Percentiles rank a stretch among this genome's conserved stretches.
phyloP scores from a whole-genome alignment of 1,139 yeast species.

The Pichia norvegensis region DNA sequence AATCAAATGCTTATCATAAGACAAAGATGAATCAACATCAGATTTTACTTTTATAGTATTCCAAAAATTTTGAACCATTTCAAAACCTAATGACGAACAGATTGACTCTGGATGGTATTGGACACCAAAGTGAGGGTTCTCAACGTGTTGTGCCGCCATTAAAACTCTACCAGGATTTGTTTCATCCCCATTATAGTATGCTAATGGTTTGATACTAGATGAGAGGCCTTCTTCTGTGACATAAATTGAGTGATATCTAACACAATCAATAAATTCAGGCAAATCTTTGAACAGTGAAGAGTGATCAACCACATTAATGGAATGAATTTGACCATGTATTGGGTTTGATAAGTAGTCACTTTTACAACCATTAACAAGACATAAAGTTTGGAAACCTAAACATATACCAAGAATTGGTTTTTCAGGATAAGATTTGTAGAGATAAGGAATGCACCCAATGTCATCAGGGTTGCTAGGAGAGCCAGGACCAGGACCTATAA shows the following conservation, averaged over 20 bases:
- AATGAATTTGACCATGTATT: slow-evolving; percentile 81
- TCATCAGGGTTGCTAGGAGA: slow-evolving; percentile 59
- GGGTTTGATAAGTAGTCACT: slow-evolving; percentile 50
- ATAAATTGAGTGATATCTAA: slow-evolving; percentile 82
- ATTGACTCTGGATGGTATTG: slow-evolving; percentile 97
- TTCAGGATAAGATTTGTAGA: slow-evolving; percentile 32
- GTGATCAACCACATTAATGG: slow-evolving; percentile 32
- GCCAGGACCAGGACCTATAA: slow-evolving; percentile 98
- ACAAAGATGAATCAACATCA: background rate
- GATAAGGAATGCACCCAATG: slow-evolving; percentile 64
- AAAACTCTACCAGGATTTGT: slow-evolving; percentile 34
- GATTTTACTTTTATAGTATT: slow-evolving; percentile 33
- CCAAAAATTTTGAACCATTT: slow-evolving; percentile 58
- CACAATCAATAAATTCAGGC: slow-evolving; percentile 48
- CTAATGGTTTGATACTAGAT: slow-evolving; percentile 43
- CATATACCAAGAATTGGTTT: slow-evolving; percentile 88
- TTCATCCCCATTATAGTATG: slow-evolving; percentile 32
- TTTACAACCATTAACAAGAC: slow-evolving; percentile 50
- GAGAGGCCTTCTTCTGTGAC: slow-evolving; percentile 32
- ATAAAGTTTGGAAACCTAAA: slow-evolving; percentile 82
- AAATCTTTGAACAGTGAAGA: slow-evolving; percentile 35
- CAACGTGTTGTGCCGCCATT: slow-evolving; percentile 70
- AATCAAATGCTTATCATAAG: slow-evolving; percentile 8
- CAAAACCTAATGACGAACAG: slow-evolving; percentile 63
- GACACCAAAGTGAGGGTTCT: slow-evolving; percentile 77